These are phyloP conservation scores for Austropuccinia psidii DNA, from an alignment of 1,284 basidiomycete species.

Conservation along the genomic window DNA sequence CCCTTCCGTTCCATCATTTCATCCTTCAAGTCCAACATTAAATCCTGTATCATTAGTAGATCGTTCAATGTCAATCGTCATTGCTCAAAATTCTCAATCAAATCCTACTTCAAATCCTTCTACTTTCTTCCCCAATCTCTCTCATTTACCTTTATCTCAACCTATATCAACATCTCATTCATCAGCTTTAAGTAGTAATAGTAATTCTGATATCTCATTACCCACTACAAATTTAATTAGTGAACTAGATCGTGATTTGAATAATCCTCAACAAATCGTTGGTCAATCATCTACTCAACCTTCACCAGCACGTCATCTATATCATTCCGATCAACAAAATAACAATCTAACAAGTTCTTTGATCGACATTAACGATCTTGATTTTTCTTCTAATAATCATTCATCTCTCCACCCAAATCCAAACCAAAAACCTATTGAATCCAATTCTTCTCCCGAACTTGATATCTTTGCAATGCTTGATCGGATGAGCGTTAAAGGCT, in stretches of 20 bases:
- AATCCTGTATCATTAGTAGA: constrained; percentile 26
- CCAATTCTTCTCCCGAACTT: constrained; percentile 17
- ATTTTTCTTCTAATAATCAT: not conserved
- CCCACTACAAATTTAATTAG: constrained; percentile 29
- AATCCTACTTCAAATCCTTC: not conserved
- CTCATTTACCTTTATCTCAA: not conserved
- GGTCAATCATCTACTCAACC: not conserved
- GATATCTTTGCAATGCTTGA: constrained; percentile 37
- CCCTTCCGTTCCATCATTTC: not conserved
- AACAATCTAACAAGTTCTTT: not conserved
- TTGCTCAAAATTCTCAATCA: not conserved
- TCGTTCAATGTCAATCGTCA: constrained; percentile 17
- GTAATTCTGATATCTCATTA: not conserved
- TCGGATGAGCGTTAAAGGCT: constrained; percentile 30
- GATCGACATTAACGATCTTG: not conserved
- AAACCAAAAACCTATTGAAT: not conserved
- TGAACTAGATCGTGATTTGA: constrained; percentile 31
- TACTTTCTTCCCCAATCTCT: not conserved
- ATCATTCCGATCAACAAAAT: not conserved
- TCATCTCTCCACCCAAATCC: constrained; percentile 12
- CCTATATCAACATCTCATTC: not conserved
- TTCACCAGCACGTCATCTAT: not conserved
- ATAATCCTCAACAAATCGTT: not conserved
- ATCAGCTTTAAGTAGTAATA: constrained; percentile 1
- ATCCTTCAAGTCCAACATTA: constrained; percentile 11